Percentiles rank a stretch among this genome's conserved stretches.
Evolutionary conservation across 805 yeast genomes (phyloP).

Genomic region (Lipomyces spencermartinsiae): DNA sequence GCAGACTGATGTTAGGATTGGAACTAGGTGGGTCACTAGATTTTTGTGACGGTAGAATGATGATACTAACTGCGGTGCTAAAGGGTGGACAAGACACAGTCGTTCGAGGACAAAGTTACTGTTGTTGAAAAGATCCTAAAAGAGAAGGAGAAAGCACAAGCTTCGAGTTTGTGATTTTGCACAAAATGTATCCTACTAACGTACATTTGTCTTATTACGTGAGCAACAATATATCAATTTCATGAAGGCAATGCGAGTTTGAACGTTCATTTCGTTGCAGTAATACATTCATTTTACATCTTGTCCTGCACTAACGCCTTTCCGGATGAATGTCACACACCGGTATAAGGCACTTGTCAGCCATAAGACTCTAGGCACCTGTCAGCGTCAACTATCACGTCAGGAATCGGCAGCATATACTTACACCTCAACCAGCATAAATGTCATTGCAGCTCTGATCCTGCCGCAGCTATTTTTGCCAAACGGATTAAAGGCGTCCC

Average conservation of each 20-base stretch:
- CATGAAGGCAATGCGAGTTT: neutral
- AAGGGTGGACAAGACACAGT: constrained; percentile 37
- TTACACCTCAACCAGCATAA: constrained; percentile 26
- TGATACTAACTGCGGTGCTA: neutral
- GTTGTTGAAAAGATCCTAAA: constrained; percentile 34
- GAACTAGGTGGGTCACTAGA: constrained; percentile 57
- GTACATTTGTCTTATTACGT: neutral
- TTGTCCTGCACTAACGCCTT: neutral
- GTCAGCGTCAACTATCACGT: neutral
- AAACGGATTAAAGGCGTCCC: constrained; percentile 33
- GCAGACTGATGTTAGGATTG: constrained; percentile 85
- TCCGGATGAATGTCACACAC: constrained; percentile 6
- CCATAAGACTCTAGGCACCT: constrained; percentile 18
- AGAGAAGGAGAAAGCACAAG: constrained; percentile 20
- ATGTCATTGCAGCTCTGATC: constrained; percentile 30
- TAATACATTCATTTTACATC: neutral
- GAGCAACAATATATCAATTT: neutral
- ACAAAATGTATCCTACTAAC: neutral
- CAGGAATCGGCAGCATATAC: constrained; percentile 7
- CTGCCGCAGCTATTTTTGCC: constrained; percentile 20
- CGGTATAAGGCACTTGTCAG: constrained; percentile 7
- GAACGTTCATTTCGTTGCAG: neutral
- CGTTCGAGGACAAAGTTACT: constrained; percentile 37
- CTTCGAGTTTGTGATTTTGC: neutral
- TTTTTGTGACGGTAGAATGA: neutral